Conservation (phyloP, 1,139 yeast genomes). For the Hyphopichia buzzinii region DNA sequence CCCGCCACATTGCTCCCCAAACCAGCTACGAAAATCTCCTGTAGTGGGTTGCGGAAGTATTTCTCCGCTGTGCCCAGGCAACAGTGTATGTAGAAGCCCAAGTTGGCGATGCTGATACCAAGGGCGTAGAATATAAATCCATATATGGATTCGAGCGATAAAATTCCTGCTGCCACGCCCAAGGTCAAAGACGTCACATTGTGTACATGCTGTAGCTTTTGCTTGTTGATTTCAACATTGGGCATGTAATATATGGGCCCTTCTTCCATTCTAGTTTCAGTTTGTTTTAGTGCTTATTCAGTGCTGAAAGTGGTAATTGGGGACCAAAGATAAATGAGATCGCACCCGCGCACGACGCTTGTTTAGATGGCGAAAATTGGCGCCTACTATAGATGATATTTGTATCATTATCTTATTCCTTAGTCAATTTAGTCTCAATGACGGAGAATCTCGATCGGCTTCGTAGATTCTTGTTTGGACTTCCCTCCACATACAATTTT, state of each 20-base stretch:
- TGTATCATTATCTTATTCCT: too few species aligned
- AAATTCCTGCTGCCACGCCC: constrained; percentile 72
- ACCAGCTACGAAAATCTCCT: constrained; percentile 56
- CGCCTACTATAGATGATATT: too few species aligned
- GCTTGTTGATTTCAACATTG: constrained; percentile 32
- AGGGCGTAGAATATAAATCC: constrained; percentile 62
- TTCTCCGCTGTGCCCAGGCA: constrained; percentile 41
- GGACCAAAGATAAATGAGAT: too few species aligned
- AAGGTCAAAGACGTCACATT: constrained; percentile 64
- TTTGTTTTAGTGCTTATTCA: too few species aligned
- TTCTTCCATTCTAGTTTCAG: constrained; percentile 9
- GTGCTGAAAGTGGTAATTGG: too few species aligned
- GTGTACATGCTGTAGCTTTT: constrained; percentile 51
- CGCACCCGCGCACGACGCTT: background rate
- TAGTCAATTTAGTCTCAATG: too few species aligned
- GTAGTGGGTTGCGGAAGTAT: constrained; percentile 55
- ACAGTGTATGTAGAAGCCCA: constrained; percentile 38
- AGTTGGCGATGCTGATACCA: constrained; percentile 46
- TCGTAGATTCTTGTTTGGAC: constrained; percentile 30
- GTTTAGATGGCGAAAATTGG: background rate
- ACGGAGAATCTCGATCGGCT: constrained; percentile 5
- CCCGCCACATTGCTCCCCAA: constrained; percentile 63
- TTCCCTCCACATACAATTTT: constrained; percentile 35
- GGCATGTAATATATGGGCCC: constrained; percentile 14
- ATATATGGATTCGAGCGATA: constrained; percentile 60